phyloP scores from a whole-genome alignment of 768 basidiomycete species.

The Termitomyces sp. region DNA sequence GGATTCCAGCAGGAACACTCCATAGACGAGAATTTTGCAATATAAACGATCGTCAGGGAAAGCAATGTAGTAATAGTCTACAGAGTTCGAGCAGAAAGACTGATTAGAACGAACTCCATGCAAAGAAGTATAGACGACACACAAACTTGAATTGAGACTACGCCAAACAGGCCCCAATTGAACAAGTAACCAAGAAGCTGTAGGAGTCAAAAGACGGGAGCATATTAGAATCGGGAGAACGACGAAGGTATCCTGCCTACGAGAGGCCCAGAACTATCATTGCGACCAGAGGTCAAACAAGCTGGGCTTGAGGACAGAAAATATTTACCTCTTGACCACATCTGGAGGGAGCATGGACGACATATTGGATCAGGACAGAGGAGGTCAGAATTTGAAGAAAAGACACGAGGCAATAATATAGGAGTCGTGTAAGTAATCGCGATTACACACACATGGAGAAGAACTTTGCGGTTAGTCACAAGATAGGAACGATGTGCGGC shows the following conservation, averaged over 20 bases:
- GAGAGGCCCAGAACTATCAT: constrained; percentile 16
- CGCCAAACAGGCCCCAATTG: constrained; percentile 23
- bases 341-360: constrained; percentile 8
- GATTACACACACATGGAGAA: constrained; percentile 3
- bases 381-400: not conserved
- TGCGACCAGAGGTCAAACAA: not conserved
- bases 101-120: not conserved
- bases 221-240: not conserved
- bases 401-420: not conserved
- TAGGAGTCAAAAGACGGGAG: not conserved
- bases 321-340: constrained; percentile 11
- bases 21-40: constrained; percentile 21
- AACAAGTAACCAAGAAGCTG: constrained; percentile 25
- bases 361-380: constrained; percentile 1
- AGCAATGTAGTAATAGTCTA: constrained; percentile 26
- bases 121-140: constrained; percentile 1
- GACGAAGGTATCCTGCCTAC: not conserved
- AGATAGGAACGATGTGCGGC: not conserved
- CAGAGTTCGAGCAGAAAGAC: not conserved
- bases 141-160: constrained; percentile 26
- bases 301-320: not conserved
- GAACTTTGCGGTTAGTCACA: not conserved
- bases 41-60: constrained; percentile 21
- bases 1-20: constrained; percentile 22
- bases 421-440: not conserved